phyloP scores from a whole-genome alignment of 441 rosid genomes.

The Mallotus japonicus region DNA sequence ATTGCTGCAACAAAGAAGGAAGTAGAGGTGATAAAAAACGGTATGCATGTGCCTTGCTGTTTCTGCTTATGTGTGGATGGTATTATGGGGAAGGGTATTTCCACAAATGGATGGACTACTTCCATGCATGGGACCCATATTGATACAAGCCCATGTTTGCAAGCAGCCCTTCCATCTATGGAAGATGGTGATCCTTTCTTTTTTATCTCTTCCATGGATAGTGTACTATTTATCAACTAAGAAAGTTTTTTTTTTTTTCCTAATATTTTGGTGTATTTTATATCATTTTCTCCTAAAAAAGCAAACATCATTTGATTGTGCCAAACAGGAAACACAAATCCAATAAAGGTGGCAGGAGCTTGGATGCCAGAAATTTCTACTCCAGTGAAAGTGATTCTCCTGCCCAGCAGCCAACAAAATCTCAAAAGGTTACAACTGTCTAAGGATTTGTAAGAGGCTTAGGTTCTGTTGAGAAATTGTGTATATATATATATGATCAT shows the following conservation, averaged over 20 bases:
- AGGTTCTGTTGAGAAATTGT: not conserved
- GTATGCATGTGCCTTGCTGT: slow-evolving; percentile 7
- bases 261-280: not conserved
- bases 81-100: not conserved
- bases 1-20: slow-evolving; percentile 1
- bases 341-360: not conserved
- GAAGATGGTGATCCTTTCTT: not conserved
- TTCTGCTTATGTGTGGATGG: not conserved
- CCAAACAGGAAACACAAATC: slow-evolving; percentile 14
- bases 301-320: not conserved
- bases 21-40: slow-evolving; percentile 10
- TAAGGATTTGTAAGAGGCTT: not conserved
- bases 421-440: slow-evolving; percentile 14
- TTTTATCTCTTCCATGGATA: not conserved
- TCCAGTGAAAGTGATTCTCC: slow-evolving; percentile 8
- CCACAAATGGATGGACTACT: not conserved
- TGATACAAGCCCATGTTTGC: not conserved
- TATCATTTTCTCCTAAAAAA: not conserved
- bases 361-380: slow-evolving; percentile 5
- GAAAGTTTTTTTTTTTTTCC: not conserved
- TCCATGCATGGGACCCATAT: not conserved
- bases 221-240: not conserved
- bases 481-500: not conserved
- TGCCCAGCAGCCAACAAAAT: not conserved
- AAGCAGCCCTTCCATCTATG: not conserved